These are phyloP conservation scores for Catharanthus roseus DNA, from an alignment of 257 asterid genomes.

Conservation along the genomic window DNA sequence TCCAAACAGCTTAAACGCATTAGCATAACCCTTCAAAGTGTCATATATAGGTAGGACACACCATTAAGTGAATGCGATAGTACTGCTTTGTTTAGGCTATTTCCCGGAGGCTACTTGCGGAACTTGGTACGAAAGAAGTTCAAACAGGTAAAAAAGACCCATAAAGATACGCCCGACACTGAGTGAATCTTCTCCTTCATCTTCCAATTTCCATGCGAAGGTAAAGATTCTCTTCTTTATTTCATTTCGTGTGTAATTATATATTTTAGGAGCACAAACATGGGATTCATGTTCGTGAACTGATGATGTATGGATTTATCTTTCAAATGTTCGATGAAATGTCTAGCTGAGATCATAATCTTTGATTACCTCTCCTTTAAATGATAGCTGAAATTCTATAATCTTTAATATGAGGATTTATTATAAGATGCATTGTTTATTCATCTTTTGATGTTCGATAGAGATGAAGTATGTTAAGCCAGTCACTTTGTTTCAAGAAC, in stretches of 20 bases:
- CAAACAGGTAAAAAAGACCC: too few species aligned
- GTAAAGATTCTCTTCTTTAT: neutral
- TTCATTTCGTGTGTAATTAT: neutral
- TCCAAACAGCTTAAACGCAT: too few species aligned
- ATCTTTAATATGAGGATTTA: neutral
- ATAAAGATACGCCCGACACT: too few species aligned
- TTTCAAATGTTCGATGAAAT: constrained; percentile 8
- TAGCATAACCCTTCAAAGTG: too few species aligned
- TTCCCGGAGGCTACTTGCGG: too few species aligned
- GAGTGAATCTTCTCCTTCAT: too few species aligned
- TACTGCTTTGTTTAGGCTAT: too few species aligned
- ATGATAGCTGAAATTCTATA: too few species aligned
- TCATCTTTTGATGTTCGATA: neutral
- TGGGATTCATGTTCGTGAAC: neutral
- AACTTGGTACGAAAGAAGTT: too few species aligned
- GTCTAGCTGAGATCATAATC: neutral
- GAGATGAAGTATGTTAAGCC: constrained; percentile 79
- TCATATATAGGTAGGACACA: too few species aligned
- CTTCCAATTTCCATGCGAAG: neutral
- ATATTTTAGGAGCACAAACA: neutral
- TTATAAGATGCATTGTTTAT: neutral
- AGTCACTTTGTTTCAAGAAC: constrained; percentile 48
- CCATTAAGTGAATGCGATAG: too few species aligned
- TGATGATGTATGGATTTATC: neutral
- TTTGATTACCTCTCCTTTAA: neutral